Evolutionary conservation across 257 asterid genomes (phyloP), one percentile per base, ranked within the genome.

Genomic region (Anisodus tanguticus): DNA sequence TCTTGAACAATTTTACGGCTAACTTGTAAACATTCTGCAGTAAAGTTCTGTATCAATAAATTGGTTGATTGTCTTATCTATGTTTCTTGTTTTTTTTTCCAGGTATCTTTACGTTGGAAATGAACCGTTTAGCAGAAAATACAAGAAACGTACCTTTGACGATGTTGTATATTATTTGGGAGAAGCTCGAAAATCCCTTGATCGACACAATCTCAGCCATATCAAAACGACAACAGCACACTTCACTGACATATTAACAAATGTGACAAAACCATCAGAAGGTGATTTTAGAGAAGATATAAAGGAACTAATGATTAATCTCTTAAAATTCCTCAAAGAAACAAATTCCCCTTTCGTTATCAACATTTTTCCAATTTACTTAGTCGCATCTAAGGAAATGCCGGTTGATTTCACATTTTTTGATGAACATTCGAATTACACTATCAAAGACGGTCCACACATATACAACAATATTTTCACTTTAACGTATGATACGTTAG

Each of bases 401-500:
- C 89, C 86, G 13, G 1, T 19, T 0, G 71, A 59, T 0, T 89
- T 87, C 53, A 91, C 93, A 1, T 90, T 88, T 81, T 31, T 70
- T 1, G 91, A 87, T 47, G 82, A 84, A 60, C 45, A 45, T 1
- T 79, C 90, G 8, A 22, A 13, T 0, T 57, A 58, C 37, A 22
- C 87, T 4, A 58, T 2, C 1, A 90, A 86, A 66, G 64, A 74
- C 1, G 85, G 85, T 31, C 84, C 87, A 2, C 47, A 85, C 9
- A 59, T 79, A 10, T 91, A 92, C 87, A 85, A 69, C 0, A 88
- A 92, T 51, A 53, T 78, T 2, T 80, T 90, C 16, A 92, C 86
- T 3, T 89, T 83, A 81, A 5, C 51, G n/a, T 55, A 78, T 31
- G 95, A 92, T 67, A 77, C 87, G 1, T 58, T 88, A n/a, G 74